Evolutionary conservation across 768 basidiomycete species (phyloP), one percentile per base, ranked within the genome.

Genomic region (Paxillus rubicundulus): DNA sequence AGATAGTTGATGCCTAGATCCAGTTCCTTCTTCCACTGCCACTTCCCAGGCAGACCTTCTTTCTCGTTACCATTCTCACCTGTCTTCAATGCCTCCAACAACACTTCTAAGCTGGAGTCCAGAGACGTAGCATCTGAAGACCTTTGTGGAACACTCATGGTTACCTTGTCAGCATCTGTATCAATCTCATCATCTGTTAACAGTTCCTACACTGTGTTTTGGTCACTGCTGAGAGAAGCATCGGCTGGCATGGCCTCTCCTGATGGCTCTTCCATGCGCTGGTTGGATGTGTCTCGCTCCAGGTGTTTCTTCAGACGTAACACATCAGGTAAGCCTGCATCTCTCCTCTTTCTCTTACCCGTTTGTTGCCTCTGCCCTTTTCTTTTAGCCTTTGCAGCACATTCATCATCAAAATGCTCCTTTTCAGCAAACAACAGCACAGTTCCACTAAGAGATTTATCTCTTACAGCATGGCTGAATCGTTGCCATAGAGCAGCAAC

Each of bases 401-500:
- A 14, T 28, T 60, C 59, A n/a, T 58, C 56, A 46, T 69, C 61
- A 45, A 61, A 62, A 49, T 65, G 49, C 28, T 66, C 64, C 45
- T 58, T 64, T 39, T 72, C 68, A n/a, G 62, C 60, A 34, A 72
- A 54, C 10, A 71, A 30, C 4, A 71, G 47, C 4, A 57, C 63
- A 4, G 54, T 64, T 5, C 48, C 71, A 13, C 40, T 7, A 16
- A 63, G 49, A 1, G 3, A 9, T 8, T 10, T 37, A 33, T 60
- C 45, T 8, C 58, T 30, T 8, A 49, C 72, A 2, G 55, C 72
- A 16, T 61, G 64, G 2, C 73, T 72, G 46, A 72, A 64, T 2
- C 66, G 51, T 49, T 76, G 73, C 70, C 67, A 69, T 2, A 74
- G 50, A 0, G 64, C 61, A 2, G 18, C 17, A 5, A 72, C 33